Conservation (phyloP, 2,329 filamentous ascomycete genomes). For the Emydomyces testavorans region DNA sequence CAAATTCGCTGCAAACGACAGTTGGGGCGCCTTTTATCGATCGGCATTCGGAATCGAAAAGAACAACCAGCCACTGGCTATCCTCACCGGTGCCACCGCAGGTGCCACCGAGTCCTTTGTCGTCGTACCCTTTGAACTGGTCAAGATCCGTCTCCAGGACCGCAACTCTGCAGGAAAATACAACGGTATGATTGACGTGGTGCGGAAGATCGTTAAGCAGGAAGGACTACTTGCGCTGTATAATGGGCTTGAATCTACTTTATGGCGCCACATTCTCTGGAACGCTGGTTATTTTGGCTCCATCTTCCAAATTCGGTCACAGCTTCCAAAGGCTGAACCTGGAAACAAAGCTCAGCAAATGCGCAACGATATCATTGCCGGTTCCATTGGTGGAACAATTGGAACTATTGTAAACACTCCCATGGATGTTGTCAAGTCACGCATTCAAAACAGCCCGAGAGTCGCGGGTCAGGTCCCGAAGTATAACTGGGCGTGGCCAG, state of each 20-base stretch:
- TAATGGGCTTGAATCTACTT: slow-evolving; percentile 89
- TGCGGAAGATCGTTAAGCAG: slow-evolving; percentile 58
- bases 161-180: slow-evolving; percentile 74
- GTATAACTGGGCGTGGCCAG: slow-evolving; percentile 97
- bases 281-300: slow-evolving; percentile 96
- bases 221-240: slow-evolving; percentile 85
- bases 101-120: slow-evolving; percentile 94
- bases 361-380: slow-evolving; percentile 75
- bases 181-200: slow-evolving; percentile 44
- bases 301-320: slow-evolving; percentile 87
- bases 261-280: slow-evolving; percentile 93
- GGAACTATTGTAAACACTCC: slow-evolving; percentile 92
- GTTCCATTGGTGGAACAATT: slow-evolving; percentile 74
- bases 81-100: slow-evolving; percentile 86
- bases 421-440: slow-evolving; percentile 94
- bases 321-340: slow-evolving; percentile 63
- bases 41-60: slow-evolving; percentile 70
- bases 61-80: slow-evolving; percentile 83
- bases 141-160: slow-evolving; percentile 97
- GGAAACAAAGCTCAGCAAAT: slow-evolving; percentile 67
- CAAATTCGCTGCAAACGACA: slow-evolving; percentile 98
- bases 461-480: slow-evolving; percentile 71
- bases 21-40: slow-evolving; percentile 93
- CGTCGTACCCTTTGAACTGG: slow-evolving; percentile 92
- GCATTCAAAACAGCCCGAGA: slow-evolving; percentile 89